These are phyloP conservation scores for Dalbergia cochinchinensis DNA, from an alignment of 306 rosid genomes.

Conservation along the genomic window DNA sequence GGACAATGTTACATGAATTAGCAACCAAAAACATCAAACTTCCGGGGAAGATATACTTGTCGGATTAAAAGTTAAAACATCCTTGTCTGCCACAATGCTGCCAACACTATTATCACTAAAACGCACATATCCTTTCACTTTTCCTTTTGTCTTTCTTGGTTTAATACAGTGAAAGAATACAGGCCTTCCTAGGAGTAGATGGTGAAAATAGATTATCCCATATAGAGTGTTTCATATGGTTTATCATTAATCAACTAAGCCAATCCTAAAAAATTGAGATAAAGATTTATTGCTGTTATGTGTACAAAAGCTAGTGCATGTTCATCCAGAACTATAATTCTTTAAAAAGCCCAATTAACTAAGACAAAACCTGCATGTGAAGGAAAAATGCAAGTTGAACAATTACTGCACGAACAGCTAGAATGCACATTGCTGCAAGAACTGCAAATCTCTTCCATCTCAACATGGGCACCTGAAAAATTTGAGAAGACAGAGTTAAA, in stretches of 20 bases:
- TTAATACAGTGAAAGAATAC: conserved; percentile 23
- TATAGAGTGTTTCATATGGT: conserved; percentile 5
- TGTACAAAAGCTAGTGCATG: conserved; percentile 25
- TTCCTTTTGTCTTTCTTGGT: not conserved
- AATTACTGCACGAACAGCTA: conserved; percentile 93
- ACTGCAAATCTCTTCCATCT: conserved; percentile 98
- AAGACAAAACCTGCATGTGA: conserved; percentile 81
- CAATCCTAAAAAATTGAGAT: conserved; percentile 27
- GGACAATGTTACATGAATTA: conserved; percentile 50
- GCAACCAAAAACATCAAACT: conserved; percentile 43
- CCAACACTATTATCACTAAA: conserved; percentile 17
- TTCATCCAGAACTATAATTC: conserved; percentile 19
- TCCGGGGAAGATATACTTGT: conserved; percentile 28
- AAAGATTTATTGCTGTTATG: conserved; percentile 4
- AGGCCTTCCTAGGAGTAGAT: conserved; percentile 3
- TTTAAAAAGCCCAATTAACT: conserved; percentile 29
- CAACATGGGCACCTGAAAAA: conserved; percentile 75
- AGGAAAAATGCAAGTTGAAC: conserved; percentile 98
- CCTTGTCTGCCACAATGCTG: conserved; percentile 16
- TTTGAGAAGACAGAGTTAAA: conserved; percentile 17
- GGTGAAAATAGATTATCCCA: conserved; percentile 20
- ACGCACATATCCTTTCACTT: not conserved
- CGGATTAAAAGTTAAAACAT: conserved; percentile 19
- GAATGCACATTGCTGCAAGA: conserved; percentile 94
- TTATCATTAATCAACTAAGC: conserved; percentile 19